Evolutionary conservation across 2,329 filamentous ascomycete genomes (phyloP).

Genomic region (Alternaria ventricosa): DNA sequence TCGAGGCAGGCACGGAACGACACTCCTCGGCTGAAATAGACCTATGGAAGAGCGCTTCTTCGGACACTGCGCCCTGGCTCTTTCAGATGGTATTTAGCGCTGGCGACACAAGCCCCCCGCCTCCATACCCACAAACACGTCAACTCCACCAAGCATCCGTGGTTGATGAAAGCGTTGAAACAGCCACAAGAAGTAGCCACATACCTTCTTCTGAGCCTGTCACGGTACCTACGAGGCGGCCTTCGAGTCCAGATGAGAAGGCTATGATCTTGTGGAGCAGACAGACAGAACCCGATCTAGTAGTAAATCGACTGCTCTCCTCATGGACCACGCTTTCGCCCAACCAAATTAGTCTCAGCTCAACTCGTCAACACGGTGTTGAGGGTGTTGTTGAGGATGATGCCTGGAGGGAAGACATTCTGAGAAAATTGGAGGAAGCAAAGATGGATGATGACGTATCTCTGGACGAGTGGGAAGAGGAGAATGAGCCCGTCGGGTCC

Average conservation of each 20-base stretch:
- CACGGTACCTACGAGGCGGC: neutral
- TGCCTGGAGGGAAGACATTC: neutral
- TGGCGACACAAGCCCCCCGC: slow-evolving; percentile 6
- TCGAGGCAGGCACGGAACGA: neutral
- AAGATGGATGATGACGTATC: neutral
- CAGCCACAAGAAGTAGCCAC: neutral
- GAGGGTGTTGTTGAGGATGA: neutral
- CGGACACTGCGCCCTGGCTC: slow-evolving; percentile 30
- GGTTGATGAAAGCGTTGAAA: neutral
- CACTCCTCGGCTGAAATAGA: slow-evolving; percentile 10
- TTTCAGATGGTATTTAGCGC: slow-evolving; percentile 24
- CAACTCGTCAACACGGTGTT: neutral
- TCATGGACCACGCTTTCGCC: slow-evolving; percentile 19
- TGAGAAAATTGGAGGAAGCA: neutral
- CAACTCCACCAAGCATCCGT: slow-evolving; percentile 3
- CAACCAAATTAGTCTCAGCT: slow-evolving; percentile 17
- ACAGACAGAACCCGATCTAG: slow-evolving; percentile 16
- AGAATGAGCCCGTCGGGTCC: neutral
- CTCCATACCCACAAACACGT: slow-evolving; percentile 9
- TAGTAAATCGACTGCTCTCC: slow-evolving; percentile 23
- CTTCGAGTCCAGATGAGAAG: neutral
- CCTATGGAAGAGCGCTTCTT: slow-evolving; percentile 17
- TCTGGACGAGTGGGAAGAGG: neutral
- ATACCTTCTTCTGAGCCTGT: neutral
- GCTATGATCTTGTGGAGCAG: slow-evolving; percentile 5